A percentile compares a stretch with the other conserved stretches of the same genome.
Conservation (phyloP, 1,284 basidiomycete species). For the Irpex sp. region DNA sequence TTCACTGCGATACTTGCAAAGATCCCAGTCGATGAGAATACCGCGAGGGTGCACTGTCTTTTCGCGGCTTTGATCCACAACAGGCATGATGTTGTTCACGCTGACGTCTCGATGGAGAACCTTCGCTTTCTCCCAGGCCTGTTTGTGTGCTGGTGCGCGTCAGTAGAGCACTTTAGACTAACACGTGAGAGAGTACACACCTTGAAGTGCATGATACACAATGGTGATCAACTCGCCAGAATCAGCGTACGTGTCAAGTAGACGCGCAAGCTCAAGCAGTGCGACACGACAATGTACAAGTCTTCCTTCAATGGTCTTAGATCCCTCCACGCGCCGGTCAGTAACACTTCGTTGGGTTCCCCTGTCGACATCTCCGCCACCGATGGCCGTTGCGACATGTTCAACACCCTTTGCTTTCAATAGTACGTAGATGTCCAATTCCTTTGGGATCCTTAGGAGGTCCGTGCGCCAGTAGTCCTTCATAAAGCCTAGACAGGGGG, state of each 20-base stretch:
- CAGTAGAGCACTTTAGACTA: neutral
- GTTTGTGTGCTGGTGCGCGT: neutral
- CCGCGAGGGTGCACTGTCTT: neutral
- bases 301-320: neutral
- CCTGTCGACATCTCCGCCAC: conserved; percentile 1
- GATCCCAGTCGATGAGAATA: neutral
- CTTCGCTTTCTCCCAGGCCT: neutral
- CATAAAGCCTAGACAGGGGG: neutral
- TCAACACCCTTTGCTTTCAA: neutral
- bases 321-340: neutral
- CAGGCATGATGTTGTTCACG: neutral
- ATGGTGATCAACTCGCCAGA: neutral
- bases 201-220: neutral
- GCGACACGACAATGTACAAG: neutral
- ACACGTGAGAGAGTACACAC: neutral
- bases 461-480: neutral
- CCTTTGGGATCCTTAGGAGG: neutral
- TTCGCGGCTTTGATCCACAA: neutral
- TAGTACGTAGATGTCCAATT: neutral
- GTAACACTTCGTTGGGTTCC: neutral
- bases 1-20: neutral
- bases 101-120: conserved; percentile 2
- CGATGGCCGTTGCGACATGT: neutral
- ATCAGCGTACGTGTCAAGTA: neutral
- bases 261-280: neutral